Percentiles rank a stretch among this genome's conserved stretches.
Conservation (phyloP, 2,329 filamentous ascomycete species). For the Venturiaceae sp. region DNA sequence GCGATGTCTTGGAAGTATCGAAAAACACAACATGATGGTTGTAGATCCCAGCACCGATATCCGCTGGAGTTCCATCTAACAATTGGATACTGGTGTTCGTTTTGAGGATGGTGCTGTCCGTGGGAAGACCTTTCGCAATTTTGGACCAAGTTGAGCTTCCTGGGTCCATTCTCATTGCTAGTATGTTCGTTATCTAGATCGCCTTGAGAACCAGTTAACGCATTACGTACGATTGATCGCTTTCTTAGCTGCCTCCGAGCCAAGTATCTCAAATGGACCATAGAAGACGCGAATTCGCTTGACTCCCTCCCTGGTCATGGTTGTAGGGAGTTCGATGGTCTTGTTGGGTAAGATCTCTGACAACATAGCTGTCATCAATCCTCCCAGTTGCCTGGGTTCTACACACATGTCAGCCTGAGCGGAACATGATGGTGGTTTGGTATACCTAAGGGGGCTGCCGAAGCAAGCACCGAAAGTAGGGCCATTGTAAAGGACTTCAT, state of each 20-base stretch:
- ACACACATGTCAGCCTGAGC: neutral
- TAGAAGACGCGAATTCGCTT: neutral
- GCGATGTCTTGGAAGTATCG: neutral
- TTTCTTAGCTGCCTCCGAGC: neutral
- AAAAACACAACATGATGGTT: slow-evolving; percentile 1
- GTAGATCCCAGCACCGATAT: neutral
- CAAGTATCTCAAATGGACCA: neutral
- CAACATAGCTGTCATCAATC: neutral
- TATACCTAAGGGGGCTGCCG: neutral
- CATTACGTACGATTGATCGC: neutral
- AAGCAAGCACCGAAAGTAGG: neutral
- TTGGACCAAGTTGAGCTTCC: neutral
- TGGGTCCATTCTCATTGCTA: neutral
- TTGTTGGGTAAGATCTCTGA: neutral
- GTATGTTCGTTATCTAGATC: neutral
- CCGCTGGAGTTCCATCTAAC: neutral
- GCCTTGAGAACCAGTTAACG: neutral
- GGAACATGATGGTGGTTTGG: too few relatives aligned
- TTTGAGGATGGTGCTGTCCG: neutral
- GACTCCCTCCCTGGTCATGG: neutral
- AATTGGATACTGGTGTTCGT: neutral
- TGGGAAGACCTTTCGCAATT: neutral
- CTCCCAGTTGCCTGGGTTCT: neutral
- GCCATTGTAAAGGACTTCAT: neutral
- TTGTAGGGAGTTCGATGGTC: neutral